Base-by-base conservation (phyloP, 2,329 filamentous ascomycete genomes). In the Fusarium kyushuense region DNA sequence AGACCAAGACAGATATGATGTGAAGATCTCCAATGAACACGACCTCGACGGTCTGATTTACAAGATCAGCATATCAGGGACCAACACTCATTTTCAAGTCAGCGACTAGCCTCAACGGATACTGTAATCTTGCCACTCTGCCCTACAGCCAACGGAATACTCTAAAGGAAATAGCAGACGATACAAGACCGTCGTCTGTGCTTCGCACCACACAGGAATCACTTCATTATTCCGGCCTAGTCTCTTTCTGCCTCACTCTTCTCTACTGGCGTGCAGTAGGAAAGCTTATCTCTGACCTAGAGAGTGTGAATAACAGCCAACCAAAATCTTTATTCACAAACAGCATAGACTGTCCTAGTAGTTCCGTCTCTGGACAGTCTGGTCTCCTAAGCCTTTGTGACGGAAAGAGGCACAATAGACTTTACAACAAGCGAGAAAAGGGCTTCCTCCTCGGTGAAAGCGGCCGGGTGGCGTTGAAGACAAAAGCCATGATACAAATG, bases 111-210 rank as follows among this genome's bases (percentile, higher is more conserved):
- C 33, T 40, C n/a, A n/a, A 51, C 33, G 32, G 47, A 40, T 40
- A 8, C 17, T 16, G n/a, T 25, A 17, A 17, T 47, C 13, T 43
- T 25, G 46, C 53, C 59, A 64, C 60, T 47, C 52, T 42, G 29
- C 45, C 52, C 29, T 52, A 64, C 30, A 21, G n/a, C 25, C 7
- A 56, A 38, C 27, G n/a, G 48, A 23, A 25, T 19, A 29, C 14
- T 21, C 41, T 64, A 25, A 19, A 53, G 59, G 53, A 27, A 64
- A 47, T 64, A 59, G 17, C 46, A 53, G 40, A 38, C 59, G 53
- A 53, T 64, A 13, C 40, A 21, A 27, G 25, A 41, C 36, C 27
- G 35, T 59, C 30, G 53, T 59, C 61, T 33, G 40, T 65, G 61
- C 59, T 38, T 64, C 16, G 46, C 17, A 17, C 32, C 16, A 27